Conservation (phyloP, 139 green algal genomes). For the Mesotaenium endlicherianum region DNA sequence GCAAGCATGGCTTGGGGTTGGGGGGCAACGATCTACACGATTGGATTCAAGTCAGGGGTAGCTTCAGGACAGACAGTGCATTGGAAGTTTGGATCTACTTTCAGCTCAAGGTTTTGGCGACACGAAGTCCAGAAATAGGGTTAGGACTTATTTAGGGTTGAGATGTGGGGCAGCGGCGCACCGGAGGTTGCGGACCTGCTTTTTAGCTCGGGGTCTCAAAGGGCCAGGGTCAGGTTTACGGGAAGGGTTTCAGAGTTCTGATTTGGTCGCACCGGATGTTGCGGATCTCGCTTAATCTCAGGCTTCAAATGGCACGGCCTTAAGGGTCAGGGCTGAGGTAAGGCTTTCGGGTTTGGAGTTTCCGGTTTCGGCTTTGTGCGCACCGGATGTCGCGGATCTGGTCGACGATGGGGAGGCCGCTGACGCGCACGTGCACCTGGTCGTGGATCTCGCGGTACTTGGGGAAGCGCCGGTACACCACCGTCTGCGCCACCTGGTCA, state of each 20-base stretch:
- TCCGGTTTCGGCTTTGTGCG: neutral
- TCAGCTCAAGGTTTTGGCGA: too few relatives aligned
- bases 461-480: slow-evolving; percentile 52
- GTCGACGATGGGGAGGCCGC: slow-evolving; percentile 81
- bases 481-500: slow-evolving; percentile 56
- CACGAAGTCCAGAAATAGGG: too few relatives aligned
- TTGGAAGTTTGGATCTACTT: too few relatives aligned
- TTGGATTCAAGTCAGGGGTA: too few relatives aligned
- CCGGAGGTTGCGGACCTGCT: neutral
- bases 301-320: too few relatives aligned
- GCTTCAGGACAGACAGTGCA: too few relatives aligned
- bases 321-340: neutral
- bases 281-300: too few relatives aligned
- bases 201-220: neutral
- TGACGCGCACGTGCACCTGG: slow-evolving; percentile 83
- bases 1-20: too few relatives aligned
- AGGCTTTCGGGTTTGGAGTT: neutral
- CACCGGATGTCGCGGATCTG: slow-evolving; percentile 85
- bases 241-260: neutral
- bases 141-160: too few relatives aligned
- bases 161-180: too few relatives aligned
- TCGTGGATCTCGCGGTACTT: slow-evolving; percentile 59
- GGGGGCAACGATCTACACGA: too few relatives aligned
- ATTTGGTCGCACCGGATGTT: too few relatives aligned
- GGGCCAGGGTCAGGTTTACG: neutral